Evolutionary conservation across 2,329 filamentous ascomycete genomes (phyloP).

Genomic region (Sporothrix mexicana): DNA sequence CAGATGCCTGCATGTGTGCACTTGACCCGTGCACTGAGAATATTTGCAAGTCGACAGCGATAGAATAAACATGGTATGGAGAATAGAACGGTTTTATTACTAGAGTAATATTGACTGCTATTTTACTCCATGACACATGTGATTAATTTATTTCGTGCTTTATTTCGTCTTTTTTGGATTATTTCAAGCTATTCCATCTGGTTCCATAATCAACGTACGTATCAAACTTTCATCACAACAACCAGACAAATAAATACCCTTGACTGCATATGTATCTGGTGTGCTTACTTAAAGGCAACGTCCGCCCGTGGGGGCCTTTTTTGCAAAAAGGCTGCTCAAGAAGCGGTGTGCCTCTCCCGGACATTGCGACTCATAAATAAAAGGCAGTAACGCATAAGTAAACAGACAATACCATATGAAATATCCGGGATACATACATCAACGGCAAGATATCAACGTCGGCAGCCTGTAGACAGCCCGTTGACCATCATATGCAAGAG

Average conservation of each 20-base stretch:
- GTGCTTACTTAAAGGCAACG: not conserved
- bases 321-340: not conserved
- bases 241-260: not conserved
- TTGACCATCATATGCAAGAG: not conserved
- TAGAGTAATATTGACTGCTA: too few relatives aligned
- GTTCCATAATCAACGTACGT: not conserved
- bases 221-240: not conserved
- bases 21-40: not conserved
- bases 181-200: not conserved
- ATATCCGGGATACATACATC: not conserved
- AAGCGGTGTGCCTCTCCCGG: not conserved
- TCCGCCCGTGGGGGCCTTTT: not conserved
- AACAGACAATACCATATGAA: not conserved
- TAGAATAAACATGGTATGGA: not conserved
- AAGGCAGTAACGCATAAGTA: not conserved
- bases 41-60: not conserved
- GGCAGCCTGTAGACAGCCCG: too few relatives aligned
- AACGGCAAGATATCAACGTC: not conserved
- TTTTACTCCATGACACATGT: not conserved
- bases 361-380: not conserved
- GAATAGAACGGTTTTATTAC: not conserved
- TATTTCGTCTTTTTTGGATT: not conserved
- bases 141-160: not conserved
- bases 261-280: slow-evolving; percentile 11
- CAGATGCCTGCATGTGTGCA: not conserved